Conservation (phyloP, 495 filamentous ascomycete species). For the Aspergillus nanangensis region DNA sequence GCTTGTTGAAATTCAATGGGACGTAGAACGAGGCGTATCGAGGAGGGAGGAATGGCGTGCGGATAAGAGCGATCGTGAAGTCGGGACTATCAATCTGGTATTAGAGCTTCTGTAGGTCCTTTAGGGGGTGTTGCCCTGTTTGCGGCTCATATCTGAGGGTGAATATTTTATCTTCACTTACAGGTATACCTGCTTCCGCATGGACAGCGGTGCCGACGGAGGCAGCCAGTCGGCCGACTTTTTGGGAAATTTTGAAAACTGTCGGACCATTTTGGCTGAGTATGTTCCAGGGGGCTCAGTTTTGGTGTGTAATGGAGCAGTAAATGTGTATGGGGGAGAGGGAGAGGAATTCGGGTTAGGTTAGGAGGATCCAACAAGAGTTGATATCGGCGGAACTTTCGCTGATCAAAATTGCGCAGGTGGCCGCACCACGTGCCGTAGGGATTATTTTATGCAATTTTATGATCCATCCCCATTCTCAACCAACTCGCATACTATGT, state of each 20-base stretch:
- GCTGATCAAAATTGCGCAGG: constrained; percentile 26
- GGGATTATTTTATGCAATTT: not conserved
- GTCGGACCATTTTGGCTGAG: constrained; percentile 32
- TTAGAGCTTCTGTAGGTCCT: too few relatives aligned
- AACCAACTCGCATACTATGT: too few relatives aligned
- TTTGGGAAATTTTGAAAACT: constrained; percentile 24
- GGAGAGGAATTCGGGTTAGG: not conserved
- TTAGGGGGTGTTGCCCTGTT: too few relatives aligned
- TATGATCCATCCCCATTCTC: too few relatives aligned
- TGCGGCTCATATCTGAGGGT: constrained; percentile 5
- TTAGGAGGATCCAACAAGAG: not conserved
- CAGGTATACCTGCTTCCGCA: constrained; percentile 64
- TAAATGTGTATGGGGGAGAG: not conserved
- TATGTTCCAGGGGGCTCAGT: too few relatives aligned
- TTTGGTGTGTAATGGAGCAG: too few relatives aligned
- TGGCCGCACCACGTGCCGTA: constrained; percentile 41
- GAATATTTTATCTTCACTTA: constrained; percentile 31
- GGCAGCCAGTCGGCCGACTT: constrained; percentile 18
- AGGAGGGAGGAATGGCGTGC: constrained; percentile 64
- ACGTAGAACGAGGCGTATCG: constrained; percentile 81
- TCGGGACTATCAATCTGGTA: constrained; percentile 50
- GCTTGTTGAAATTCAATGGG: constrained; percentile 83
- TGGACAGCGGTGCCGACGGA: constrained; percentile 14
- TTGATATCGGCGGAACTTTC: constrained; percentile 28
- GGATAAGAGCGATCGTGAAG: constrained; percentile 71